Conservation (phyloP, 345 rosid species). For the Passiflora organensis region DNA sequence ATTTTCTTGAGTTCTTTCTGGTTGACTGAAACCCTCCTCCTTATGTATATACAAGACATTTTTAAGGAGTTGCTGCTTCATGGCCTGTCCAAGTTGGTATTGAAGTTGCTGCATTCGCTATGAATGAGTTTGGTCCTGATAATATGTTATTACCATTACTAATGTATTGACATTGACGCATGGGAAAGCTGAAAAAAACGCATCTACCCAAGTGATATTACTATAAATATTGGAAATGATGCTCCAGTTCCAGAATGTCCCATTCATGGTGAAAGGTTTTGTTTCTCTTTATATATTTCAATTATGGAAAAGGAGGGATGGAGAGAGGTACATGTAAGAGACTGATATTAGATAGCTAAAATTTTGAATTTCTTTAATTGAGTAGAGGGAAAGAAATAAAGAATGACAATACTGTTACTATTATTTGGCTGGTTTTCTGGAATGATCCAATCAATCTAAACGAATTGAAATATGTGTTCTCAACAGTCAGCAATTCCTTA, state of each 20-base stretch:
- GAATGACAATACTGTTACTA: conserved; percentile 96
- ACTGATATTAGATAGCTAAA: conserved; percentile 23
- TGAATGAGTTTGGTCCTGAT: not conserved
- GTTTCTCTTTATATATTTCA: conserved; percentile 16
- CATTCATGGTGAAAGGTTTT: conserved; percentile 85
- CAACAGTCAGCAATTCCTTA: conserved; percentile 92
- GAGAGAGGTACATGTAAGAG: conserved; percentile 6
- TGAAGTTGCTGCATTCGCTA: conserved; percentile 33
- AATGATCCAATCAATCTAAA: conserved; percentile 85
- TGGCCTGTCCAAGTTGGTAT: conserved; percentile 90
- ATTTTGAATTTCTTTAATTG: conserved; percentile 26
- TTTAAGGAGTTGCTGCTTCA: conserved; percentile 73
- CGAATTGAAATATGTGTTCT: conserved; percentile 94
- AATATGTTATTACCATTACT: not conserved
- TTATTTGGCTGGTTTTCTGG: conserved; percentile 99
- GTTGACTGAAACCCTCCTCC: not conserved
- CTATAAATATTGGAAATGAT: conserved; percentile 89
- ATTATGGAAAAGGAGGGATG: conserved; percentile 1
- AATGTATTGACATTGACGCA: conserved; percentile 39
- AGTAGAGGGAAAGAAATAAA: conserved; percentile 95
- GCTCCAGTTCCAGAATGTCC: conserved; percentile 92
- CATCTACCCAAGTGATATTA: conserved; percentile 80
- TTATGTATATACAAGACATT: conserved; percentile 51
- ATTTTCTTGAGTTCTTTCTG: not conserved
- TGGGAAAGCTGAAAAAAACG: conserved; percentile 97